Base-by-base conservation (phyloP, 257 asterid genomes). In the Ligustrum vulgare region DNA sequence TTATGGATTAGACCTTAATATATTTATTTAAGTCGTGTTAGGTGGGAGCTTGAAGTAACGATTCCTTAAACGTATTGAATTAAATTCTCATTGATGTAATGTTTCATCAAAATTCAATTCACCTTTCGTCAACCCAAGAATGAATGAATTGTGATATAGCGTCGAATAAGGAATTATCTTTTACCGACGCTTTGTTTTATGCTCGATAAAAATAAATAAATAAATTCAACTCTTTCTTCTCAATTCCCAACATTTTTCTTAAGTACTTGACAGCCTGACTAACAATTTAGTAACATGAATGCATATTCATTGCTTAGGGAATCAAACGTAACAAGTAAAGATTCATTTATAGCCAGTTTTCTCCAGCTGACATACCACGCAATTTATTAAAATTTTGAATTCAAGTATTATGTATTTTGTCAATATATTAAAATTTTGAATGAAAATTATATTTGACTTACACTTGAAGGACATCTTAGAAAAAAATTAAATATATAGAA, bases 251-350 rank as follows among this genome's bases (percentile, higher is more conserved):
- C 18, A 68, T 45, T 73, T 80, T 45, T 60, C 45, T 67, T 67
- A 72, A 81, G 80, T 11, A 77, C 77, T 79, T 86, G 88, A 84
- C 87, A 84, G 86, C 81, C 54, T 80, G 85, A 73, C 87, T 75
- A 65, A 73, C 77, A 75, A 37, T 54, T 54, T 39, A 20, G 65
- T 58, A 83, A 84, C 65, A 82, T 87, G 91, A 85, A 37, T 80
- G 80, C 94, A 89, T 86, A 89, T 89, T 86, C 88, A 73, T 35
- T 54, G 63, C 5, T n/a, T 3, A n/a, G 63, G 63, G 63, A 54
- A 54, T n/a, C 5, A 20, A 6, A 54, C 4, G 63, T 54, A 54
- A 54, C 25, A 1, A 54, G 63, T 54, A 28, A n/a, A 20, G 25
- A n/a, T 22, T 11, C 63, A 18, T 20, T 54, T 18, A 54, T n/a